Percentiles rank a stretch among this genome's conserved stretches.
phyloP scores from a whole-genome alignment of 2,329 filamentous ascomycete genomes.

The Cladorrhinum sp. region DNA sequence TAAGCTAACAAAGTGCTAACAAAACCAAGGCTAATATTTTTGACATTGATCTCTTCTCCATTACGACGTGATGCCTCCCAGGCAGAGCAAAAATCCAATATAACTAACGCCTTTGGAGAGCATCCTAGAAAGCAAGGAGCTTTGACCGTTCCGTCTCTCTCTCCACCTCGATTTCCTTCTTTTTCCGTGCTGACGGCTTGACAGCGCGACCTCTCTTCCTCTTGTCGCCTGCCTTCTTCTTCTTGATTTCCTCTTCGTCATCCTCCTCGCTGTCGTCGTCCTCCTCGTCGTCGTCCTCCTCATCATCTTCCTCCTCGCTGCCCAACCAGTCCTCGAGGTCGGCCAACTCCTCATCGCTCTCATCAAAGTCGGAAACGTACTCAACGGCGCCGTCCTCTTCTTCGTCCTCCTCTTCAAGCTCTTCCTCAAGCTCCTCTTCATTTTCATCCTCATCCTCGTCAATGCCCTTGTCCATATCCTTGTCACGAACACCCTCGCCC shows the following conservation, averaged over 20 bases:
- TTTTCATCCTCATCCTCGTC: conserved; percentile 71
- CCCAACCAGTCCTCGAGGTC: conserved; percentile 93
- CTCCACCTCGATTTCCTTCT: conserved; percentile 79
- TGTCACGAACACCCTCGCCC: conserved; percentile 77
- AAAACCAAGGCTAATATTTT: background rate
- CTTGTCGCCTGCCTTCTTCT: conserved; percentile 57
- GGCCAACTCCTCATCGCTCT: conserved; percentile 73
- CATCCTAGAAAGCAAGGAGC: conserved; percentile 30
- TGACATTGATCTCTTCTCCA: background rate
- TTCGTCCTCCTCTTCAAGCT: conserved; percentile 63
- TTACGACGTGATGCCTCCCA: background rate
- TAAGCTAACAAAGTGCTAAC: background rate
- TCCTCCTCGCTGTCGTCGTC: conserved; percentile 53
- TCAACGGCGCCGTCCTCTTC: conserved; percentile 80
- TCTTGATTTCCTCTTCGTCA: conserved; percentile 42
- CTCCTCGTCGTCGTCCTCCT: conserved; percentile 55
- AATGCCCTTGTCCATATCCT: conserved; percentile 85
- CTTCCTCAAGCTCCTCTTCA: conserved; percentile 63
- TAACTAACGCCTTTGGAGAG: background rate
- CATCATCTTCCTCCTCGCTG: conserved; percentile 62
- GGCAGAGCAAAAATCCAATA: background rate
- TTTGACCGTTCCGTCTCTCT: conserved; percentile 51
- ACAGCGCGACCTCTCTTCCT: conserved; percentile 49
- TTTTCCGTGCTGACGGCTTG: conserved; percentile 54
- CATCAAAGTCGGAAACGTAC: conserved; percentile 89